Evolutionary conservation across 257 asterid species (phyloP), one percentile per base, ranked within the genome.

Genomic region (Cruciata laevipes): DNA sequence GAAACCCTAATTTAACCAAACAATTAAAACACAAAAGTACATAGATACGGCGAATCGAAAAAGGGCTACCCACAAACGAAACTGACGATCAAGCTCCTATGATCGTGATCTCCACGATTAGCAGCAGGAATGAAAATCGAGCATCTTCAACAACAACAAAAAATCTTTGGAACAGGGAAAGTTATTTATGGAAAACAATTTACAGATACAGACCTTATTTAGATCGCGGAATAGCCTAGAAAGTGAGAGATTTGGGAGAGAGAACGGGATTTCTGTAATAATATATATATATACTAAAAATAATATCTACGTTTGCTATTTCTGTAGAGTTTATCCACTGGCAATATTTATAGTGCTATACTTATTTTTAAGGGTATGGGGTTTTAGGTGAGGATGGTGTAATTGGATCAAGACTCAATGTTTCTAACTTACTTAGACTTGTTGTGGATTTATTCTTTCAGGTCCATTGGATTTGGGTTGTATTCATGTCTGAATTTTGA

Each of bases 221-320:
- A 61, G 80, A 77, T 74, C 70, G 71, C 74, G n/a, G 74, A 76
- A 78, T 69, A 76, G 77, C 67, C 73, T 69, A 20, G 69, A 23
- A 49, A 13, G 70, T 62, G 69, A 51, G 33, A n/a, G 3, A 33
- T 31, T 7, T 24, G 51, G 13, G 65, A 13, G 17, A 55, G 31
- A 21, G 61, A 55, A 12, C 5, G 13, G 14, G 61, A 20, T 25
- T 58, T 37, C 0, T 47, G 20, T 16, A 13, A n/a, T n/a, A n/a
- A n/a, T n/a, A n/a, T n/a, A n/a, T n/a, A 47, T 14, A 47, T 0
- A 47, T 47, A 13, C 53, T 47, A 47, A 47, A 44, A 13, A 47
- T 47, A 59, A 30, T 18, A 35, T 49, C 65, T 67, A 24, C n/a
- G n/a, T n/a, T n/a, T n/a, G n/a, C n/a, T n/a, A n/a, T n/a, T n/a